Conservation (phyloP, 2,329 filamentous ascomycete species). For the Dactylellina sp. region DNA sequence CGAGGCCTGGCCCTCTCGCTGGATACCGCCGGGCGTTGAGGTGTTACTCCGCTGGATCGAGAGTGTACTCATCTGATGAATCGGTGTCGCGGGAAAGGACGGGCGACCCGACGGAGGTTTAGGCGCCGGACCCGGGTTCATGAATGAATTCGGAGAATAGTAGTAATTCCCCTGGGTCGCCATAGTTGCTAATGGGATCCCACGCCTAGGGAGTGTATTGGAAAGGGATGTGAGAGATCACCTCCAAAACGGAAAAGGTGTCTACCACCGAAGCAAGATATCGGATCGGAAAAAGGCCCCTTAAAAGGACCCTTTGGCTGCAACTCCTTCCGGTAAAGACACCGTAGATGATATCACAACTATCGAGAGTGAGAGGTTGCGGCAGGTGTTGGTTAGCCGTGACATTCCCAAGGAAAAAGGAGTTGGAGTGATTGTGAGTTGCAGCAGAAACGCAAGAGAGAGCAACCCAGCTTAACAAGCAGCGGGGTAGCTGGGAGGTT, state of each 20-base stretch:
- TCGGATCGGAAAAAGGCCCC: neutral
- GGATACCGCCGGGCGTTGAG: constrained; percentile 23
- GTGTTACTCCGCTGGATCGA: constrained; percentile 49
- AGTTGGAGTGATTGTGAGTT: constrained; percentile 47
- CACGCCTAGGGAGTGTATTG: constrained; percentile 6
- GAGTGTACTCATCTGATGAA: constrained; percentile 47
- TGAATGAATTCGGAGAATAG: constrained; percentile 51
- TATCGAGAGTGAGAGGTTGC: constrained; percentile 1
- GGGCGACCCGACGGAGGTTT: constrained; percentile 50
- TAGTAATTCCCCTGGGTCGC: constrained; percentile 50
- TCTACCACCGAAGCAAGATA: constrained; percentile 35
- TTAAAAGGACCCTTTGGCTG: neutral
- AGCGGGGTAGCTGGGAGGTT: constrained; percentile 54
- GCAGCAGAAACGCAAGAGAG: constrained; percentile 42
- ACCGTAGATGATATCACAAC: constrained; percentile 31
- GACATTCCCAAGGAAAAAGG: constrained; percentile 53
- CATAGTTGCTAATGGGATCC: constrained; percentile 28
- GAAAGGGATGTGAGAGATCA: constrained; percentile 30
- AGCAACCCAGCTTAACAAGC: constrained; percentile 39
- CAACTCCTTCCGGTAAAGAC: constrained; percentile 17
- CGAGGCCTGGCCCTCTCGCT: constrained; percentile 39
- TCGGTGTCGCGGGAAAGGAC: constrained; percentile 46
- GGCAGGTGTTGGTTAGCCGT: constrained; percentile 48
- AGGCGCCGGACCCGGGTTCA: constrained; percentile 53
- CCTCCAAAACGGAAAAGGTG: constrained; percentile 16